These are phyloP conservation scores for Strobilomyces echinocephalus DNA, from an alignment of 768 basidiomycete species.

Conservation along the genomic window DNA sequence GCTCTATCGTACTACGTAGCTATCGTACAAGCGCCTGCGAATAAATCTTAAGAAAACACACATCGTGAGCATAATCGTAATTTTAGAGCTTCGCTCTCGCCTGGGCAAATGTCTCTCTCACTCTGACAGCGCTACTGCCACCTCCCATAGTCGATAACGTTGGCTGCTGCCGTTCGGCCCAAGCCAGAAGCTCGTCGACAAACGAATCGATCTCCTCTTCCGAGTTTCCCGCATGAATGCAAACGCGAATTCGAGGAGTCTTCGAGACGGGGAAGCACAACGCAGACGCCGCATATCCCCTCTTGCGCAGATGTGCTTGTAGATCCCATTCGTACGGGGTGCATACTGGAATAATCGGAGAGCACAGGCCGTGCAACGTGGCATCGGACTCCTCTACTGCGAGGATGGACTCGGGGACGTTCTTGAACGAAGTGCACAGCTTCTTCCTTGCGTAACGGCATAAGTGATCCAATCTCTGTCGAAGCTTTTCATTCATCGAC, in stretches of 20 bases:
- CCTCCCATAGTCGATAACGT: not conserved
- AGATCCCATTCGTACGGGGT: slow-evolving; percentile 6
- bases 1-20: not conserved
- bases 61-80: not conserved
- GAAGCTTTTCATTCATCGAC: slow-evolving; percentile 13
- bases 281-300: slow-evolving; percentile 10
- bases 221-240: slow-evolving; percentile 20
- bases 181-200: slow-evolving; percentile 6
- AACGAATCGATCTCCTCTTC: slow-evolving; percentile 17
- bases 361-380: not conserved
- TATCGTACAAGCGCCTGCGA: not conserved
- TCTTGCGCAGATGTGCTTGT: slow-evolving; percentile 8
- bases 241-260: slow-evolving; percentile 15
- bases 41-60: not conserved
- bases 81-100: slow-evolving; percentile 14
- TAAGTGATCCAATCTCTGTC: slow-evolving; percentile 3
- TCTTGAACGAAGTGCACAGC: not conserved
- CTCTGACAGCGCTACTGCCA: not conserved
- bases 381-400: not conserved
- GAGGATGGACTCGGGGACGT: slow-evolving; percentile 9
- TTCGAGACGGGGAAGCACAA: slow-evolving; percentile 9
- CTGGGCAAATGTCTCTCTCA: not conserved
- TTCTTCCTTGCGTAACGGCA: slow-evolving; percentile 12
- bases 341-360: slow-evolving; percentile 19
- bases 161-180: slow-evolving; percentile 6